These are phyloP conservation scores for Heritiera littoralis DNA, from an alignment of 345 rosid species.

Conservation along the genomic window DNA sequence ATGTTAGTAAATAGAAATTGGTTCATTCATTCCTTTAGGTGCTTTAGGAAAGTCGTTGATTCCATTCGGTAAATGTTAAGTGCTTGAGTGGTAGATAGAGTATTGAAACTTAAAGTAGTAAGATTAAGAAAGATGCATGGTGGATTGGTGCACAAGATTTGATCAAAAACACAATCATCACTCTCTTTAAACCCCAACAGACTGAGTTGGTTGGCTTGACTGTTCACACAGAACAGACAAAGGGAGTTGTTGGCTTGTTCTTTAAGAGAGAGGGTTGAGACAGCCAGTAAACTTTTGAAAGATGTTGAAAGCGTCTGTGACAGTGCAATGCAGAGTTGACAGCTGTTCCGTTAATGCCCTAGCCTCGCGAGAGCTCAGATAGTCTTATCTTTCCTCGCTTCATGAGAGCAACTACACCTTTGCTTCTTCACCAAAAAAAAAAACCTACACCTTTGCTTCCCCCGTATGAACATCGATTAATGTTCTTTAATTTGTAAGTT, in stretches of 20 bases:
- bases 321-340: slow-evolving; percentile 17
- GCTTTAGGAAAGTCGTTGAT: no score
- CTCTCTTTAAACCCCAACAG: background rate
- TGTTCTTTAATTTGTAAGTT: background rate
- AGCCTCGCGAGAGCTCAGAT: background rate
- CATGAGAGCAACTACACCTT: background rate
- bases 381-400: background rate
- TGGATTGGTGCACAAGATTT: background rate
- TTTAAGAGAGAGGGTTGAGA: background rate
- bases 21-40: background rate
- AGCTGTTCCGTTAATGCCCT: slow-evolving; percentile 4
- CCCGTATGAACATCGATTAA: no score
- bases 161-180: background rate
- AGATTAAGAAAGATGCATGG: background rate
- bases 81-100: no score
- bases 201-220: background rate
- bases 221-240: background rate
- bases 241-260: background rate
- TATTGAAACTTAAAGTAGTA: no score
- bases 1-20: background rate
- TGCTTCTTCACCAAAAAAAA: background rate
- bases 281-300: background rate
- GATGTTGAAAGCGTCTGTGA: background rate
- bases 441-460: background rate
- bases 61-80: no score